These are phyloP conservation scores for Neurospora sublineolata DNA, from an alignment of 495 filamentous ascomycete genomes.

Conservation along the genomic window DNA sequence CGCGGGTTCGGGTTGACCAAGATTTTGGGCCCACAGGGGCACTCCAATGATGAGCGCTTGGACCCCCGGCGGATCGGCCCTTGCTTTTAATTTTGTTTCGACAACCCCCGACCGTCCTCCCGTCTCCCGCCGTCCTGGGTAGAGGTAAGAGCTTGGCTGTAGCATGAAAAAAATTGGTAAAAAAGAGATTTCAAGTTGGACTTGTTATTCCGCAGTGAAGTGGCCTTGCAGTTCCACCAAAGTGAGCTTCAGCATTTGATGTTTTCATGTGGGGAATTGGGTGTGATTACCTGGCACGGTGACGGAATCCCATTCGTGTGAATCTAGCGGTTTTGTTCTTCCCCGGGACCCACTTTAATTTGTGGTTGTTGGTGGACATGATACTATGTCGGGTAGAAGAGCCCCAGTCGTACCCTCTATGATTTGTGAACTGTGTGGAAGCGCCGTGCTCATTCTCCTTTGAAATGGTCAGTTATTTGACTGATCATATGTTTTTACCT, in stretches of 20 bases:
- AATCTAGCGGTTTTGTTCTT: not conserved
- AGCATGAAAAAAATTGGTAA: not conserved
- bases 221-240: not conserved
- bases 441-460: not conserved
- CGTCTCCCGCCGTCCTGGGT: not conserved
- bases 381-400: no score
- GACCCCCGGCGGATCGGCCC: not conserved
- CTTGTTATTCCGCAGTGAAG: not conserved
- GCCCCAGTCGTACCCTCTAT: not conserved
- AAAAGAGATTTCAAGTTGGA: not conserved
- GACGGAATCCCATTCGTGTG: not conserved
- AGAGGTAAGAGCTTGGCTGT: not conserved
- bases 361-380: not conserved
- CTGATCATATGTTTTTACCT: not conserved
- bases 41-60: not conserved
- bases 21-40: not conserved
- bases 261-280: not conserved
- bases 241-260: not conserved
- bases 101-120: not conserved
- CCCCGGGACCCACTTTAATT: not conserved
- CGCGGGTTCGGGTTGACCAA: not conserved
- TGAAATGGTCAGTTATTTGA: not conserved
- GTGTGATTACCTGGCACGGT: not conserved
- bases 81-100: not conserved
- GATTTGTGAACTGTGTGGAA: not conserved